Evolutionary conservation across 228 moss, liverwort and hornwort genomes (phyloP).

Genomic region (Sphagnum magellanicum): DNA sequence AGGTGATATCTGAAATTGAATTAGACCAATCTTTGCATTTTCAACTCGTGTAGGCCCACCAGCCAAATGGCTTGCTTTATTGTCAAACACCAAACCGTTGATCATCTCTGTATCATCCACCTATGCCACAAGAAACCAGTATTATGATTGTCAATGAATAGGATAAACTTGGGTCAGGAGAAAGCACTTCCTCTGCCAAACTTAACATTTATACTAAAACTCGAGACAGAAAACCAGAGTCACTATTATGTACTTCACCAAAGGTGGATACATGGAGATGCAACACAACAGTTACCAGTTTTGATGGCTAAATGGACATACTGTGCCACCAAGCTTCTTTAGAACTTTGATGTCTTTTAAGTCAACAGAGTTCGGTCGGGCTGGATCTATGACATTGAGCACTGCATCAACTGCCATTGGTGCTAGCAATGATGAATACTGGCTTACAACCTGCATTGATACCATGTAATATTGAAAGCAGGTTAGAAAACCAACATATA

Average conservation of each 20-base stretch:
- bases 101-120: conserved; percentile 96
- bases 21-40: conserved; percentile 81
- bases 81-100: conserved; percentile 84
- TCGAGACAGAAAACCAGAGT: too few species aligned
- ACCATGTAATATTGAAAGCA: background rate
- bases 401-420: conserved; percentile 96
- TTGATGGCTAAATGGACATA: conserved; percentile 20
- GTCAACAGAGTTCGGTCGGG: conserved; percentile 72
- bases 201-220: too few species aligned
- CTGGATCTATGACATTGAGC: conserved; percentile 70
- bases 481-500: background rate
- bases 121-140: conserved; percentile 13
- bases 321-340: conserved; percentile 92
- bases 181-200: background rate
- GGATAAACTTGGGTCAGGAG: background rate
- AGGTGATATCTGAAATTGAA: conserved; percentile 93
- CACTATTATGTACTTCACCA: too few species aligned
- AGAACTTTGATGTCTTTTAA: conserved; percentile 90
- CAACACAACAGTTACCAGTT: too few species aligned
- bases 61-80: conserved; percentile 95
- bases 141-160: background rate
- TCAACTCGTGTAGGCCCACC: conserved; percentile 89
- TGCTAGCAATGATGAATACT: conserved; percentile 84
- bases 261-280: too few species aligned
- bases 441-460: conserved; percentile 73